Conservation (phyloP, 2,329 filamentous ascomycete species). For the Lachnellula arida region DNA sequence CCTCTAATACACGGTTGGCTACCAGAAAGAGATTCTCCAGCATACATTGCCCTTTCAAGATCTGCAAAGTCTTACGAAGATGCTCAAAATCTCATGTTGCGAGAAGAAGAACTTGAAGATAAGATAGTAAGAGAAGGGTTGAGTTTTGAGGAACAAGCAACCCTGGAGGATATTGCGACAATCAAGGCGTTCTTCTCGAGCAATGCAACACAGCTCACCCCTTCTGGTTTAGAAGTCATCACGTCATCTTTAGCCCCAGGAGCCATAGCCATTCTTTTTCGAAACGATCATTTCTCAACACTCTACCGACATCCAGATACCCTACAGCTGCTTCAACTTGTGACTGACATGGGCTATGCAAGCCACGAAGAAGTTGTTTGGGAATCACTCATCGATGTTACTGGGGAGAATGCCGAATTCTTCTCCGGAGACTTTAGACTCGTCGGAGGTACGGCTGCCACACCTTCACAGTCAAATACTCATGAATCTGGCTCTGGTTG, state of each 20-base stretch:
- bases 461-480: slow-evolving; percentile 4
- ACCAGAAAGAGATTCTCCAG: slow-evolving; percentile 61
- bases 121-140: slow-evolving; percentile 64
- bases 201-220: slow-evolving; percentile 83
- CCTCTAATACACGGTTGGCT: slow-evolving; percentile 94
- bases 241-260: slow-evolving; percentile 67
- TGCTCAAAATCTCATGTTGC: slow-evolving; percentile 81
- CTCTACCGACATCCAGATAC: slow-evolving; percentile 83
- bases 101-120: slow-evolving; percentile 81
- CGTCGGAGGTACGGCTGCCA: slow-evolving; percentile 55
- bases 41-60: slow-evolving; percentile 64
- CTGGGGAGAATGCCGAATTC: slow-evolving; percentile 75
- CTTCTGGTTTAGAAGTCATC: slow-evolving; percentile 73
- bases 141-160: slow-evolving; percentile 66
- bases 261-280: slow-evolving; percentile 83
- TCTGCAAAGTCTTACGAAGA: slow-evolving; percentile 86
- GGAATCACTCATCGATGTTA: slow-evolving; percentile 89
- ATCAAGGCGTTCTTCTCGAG: slow-evolving; percentile 79
- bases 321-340: slow-evolving; percentile 70
- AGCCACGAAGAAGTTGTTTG: slow-evolving; percentile 88
- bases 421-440: slow-evolving; percentile 86
- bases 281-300: slow-evolving; percentile 96
- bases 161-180: slow-evolving; percentile 75
- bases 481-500: slow-evolving; percentile 14
- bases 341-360: slow-evolving; percentile 90